These are phyloP conservation scores for Polytrichum commune DNA, from an alignment of 225 moss, liverwort and hornwort genomes.

Conservation along the genomic window DNA sequence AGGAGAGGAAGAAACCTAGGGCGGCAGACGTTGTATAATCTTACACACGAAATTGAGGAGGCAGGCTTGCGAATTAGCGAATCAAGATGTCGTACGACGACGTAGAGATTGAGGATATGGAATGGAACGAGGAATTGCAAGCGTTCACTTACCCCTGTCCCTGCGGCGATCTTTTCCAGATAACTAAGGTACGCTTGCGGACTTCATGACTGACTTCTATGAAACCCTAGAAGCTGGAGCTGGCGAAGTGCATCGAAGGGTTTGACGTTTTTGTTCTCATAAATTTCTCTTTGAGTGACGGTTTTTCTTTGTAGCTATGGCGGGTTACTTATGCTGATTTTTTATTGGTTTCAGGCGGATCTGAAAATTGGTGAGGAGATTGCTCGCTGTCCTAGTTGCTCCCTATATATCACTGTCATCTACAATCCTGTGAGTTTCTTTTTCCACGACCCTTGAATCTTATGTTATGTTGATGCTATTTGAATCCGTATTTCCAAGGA, in stretches of 20 bases:
- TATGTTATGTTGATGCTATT: neutral
- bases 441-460: neutral
- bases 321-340: too few relatives aligned
- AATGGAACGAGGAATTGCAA: conserved; percentile 72
- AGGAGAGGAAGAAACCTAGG: too few relatives aligned
- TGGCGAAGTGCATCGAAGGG: neutral
- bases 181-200: conserved; percentile 60
- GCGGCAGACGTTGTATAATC: too few relatives aligned
- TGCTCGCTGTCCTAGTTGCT: conserved; percentile 96
- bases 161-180: conserved; percentile 94
- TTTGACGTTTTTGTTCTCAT: neutral
- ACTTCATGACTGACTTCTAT: too few relatives aligned
- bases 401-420: conserved; percentile 83
- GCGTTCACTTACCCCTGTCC: conserved; percentile 95
- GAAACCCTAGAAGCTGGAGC: too few relatives aligned
- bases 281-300: too few relatives aligned
- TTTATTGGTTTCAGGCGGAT: conserved; percentile 47
- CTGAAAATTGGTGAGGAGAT: conserved; percentile 79
- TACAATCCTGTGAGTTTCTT: conserved; percentile 66
- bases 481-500: neutral
- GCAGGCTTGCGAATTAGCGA: neutral
- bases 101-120: conserved; percentile 99
- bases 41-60: neutral
- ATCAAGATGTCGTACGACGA: conserved; percentile 90
- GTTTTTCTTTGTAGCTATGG: too few relatives aligned